These are phyloP conservation scores for Aureobasidium vineae DNA, from an alignment of 2,329 filamentous ascomycete species.

Conservation along the genomic window DNA sequence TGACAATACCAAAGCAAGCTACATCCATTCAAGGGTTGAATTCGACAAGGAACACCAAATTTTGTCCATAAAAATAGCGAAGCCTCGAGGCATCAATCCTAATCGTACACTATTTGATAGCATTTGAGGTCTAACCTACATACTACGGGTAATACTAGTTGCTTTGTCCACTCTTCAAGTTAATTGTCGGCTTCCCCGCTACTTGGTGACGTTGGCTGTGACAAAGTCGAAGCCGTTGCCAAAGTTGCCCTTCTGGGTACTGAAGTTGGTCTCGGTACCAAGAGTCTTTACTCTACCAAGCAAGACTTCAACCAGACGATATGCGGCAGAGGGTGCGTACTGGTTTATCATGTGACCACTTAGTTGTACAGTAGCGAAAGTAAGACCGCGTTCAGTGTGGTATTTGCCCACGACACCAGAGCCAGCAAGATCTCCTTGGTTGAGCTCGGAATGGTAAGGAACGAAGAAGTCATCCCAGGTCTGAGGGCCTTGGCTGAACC, in stretches of 20 bases:
- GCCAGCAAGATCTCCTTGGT: conserved; percentile 53
- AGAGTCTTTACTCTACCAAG: conserved; percentile 65
- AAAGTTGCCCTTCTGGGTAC: conserved; percentile 37
- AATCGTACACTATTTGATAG: too few species aligned
- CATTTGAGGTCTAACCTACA: too few species aligned
- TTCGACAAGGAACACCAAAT: too few species aligned
- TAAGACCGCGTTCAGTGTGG: conserved; percentile 73
- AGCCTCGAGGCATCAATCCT: too few species aligned
- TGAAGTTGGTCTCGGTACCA: conserved; percentile 40
- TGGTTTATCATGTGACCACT: conserved; percentile 67
- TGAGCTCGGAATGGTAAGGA: conserved; percentile 57
- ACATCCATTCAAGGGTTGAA: too few species aligned
- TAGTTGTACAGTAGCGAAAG: conserved; percentile 63
- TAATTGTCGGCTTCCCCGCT: background rate
- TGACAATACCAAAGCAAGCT: too few species aligned
- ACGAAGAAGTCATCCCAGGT: conserved; percentile 63
- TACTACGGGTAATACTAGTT: too few species aligned
- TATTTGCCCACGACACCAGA: conserved; percentile 67
- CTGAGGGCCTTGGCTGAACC: conserved; percentile 62
- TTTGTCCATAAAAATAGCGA: too few species aligned
- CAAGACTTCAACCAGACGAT: conserved; percentile 73
- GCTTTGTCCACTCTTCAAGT: too few species aligned
- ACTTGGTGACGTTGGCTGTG: conserved; percentile 21
- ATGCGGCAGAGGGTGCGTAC: conserved; percentile 66
- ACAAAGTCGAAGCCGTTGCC: conserved; percentile 31